Evolutionary conservation across 768 basidiomycete species (phyloP), one percentile per base, ranked within the genome.

Genomic region (Tricholoma bakamatsutake): DNA sequence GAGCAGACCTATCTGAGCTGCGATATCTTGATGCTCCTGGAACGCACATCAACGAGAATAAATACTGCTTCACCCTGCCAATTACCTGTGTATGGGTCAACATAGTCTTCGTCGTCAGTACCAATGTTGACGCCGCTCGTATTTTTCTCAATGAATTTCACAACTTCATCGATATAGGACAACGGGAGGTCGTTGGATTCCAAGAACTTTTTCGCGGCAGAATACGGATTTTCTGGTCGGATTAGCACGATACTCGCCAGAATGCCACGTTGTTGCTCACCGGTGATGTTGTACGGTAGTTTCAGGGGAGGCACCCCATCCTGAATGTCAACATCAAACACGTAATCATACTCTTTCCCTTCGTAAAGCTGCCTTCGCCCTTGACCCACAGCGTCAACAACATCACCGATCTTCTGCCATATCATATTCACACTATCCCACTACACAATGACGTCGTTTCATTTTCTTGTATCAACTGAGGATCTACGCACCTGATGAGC

Each of bases 271-370:
- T 18, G 10, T 24, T 39, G 67, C 80, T 54, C 59, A 90, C 94
- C 95, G 45, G 83, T 80, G 24, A 81, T 84, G 67, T 98, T 98
- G 69, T 91, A 98, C 0, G 96, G 96, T 18, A 99, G 78, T 66
- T 98, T 98, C 60, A 98, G 76, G 6, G 95, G 87, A 10, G 96
- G 95, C 13, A 83, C 84, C 2, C 94, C 95, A 57, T 97, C 96
- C 64, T 92, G 81, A 27, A 98, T 87, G 64, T 98, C 97, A 34
- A 99, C 95, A 65, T 97, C 95, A 64, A 98, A 98, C n/a, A 99
- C 96, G 64, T 97, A 97, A 71, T 99, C 97, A 66, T 95, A 99
- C 71, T 98, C 96, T 66, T 87, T 87, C 15, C 97, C 97, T 62
- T 93, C 71, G 65, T 89, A 88, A n/a, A 97, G 78, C 70, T 95